A percentile compares a stretch with the other conserved stretches of the same genome.
Conservation (phyloP, 2,329 filamentous ascomycete species). For the Microdochium bolleyi region DNA sequence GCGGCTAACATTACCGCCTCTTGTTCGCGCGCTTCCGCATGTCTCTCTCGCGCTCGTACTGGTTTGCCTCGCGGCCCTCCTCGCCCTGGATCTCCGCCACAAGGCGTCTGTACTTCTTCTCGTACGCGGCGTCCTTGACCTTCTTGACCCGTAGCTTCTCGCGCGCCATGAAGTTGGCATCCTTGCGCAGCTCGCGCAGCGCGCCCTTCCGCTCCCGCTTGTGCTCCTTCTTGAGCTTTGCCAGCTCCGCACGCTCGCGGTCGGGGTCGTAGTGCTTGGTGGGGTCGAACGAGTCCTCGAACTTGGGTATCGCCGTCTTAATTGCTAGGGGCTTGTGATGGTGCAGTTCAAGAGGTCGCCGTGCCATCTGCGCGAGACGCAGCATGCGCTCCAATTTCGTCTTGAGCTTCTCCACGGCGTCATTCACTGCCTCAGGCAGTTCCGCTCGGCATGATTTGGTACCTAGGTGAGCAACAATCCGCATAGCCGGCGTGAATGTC, state of each 20-base stretch:
- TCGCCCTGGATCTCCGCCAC: constrained; percentile 94
- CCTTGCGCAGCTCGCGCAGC: constrained; percentile 88
- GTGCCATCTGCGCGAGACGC: constrained; percentile 52
- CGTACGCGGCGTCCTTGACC: constrained; percentile 85
- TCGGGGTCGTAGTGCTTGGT: constrained; percentile 97
- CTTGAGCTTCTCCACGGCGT: constrained; percentile 31
- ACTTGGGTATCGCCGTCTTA: constrained; percentile 83
- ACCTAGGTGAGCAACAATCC: constrained; percentile 53
- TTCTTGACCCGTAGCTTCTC: constrained; percentile 90
- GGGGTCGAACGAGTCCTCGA: constrained; percentile 91
- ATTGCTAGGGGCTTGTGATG: constrained; percentile 84
- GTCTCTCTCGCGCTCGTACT: constrained; percentile 80
- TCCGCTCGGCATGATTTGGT: constrained; percentile 42
- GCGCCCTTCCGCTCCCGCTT: constrained; percentile 95
- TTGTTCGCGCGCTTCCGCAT: constrained; percentile 60
- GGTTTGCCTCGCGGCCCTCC: constrained; percentile 79
- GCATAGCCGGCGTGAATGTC: constrained; percentile 60
- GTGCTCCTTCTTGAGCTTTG: constrained; percentile 81
- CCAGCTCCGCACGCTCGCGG: constrained; percentile 75
- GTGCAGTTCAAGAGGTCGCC: constrained; percentile 79
- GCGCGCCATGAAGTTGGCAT: constrained; percentile 85
- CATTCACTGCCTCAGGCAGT: constrained; percentile 34
- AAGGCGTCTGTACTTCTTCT: constrained; percentile 89
- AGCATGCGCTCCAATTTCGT: constrained; percentile 46
- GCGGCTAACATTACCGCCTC: constrained; percentile 11